These are phyloP conservation scores for Schizothecium vesticola DNA, from an alignment of 495 filamentous ascomycete genomes.

Conservation along the genomic window DNA sequence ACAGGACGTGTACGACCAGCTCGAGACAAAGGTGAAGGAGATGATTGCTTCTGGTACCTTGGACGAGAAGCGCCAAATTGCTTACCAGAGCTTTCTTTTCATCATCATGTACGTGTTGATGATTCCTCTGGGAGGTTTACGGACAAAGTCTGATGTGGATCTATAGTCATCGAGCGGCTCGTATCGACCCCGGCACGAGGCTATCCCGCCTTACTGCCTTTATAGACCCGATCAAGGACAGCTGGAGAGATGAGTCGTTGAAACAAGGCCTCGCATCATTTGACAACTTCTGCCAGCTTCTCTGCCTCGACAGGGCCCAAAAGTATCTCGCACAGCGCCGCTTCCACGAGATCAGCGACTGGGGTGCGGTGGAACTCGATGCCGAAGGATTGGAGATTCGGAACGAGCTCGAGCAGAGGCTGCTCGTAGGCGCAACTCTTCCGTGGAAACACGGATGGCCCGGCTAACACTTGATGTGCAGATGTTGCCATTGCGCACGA, in stretches of 20 bases:
- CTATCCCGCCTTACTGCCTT: conserved; percentile 63
- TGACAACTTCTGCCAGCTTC: conserved; percentile 67
- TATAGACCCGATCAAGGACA: conserved; percentile 67
- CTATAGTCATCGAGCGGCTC: conserved; percentile 68
- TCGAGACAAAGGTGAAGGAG: conserved; percentile 77
- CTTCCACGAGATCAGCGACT: conserved; percentile 75
- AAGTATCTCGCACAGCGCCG: conserved; percentile 68
- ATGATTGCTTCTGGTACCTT: conserved; percentile 66
- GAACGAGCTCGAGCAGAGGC: conserved; percentile 64
- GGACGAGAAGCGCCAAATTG: conserved; percentile 65
- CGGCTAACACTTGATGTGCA: conserved; percentile 25
- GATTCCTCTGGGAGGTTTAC: neutral
- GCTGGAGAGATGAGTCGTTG: conserved; percentile 72
- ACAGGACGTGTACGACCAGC: conserved; percentile 73
- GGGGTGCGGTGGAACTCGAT: conserved; percentile 72
- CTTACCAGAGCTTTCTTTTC: conserved; percentile 74
- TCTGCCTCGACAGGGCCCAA: conserved; percentile 73
- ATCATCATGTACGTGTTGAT: conserved; percentile 67
- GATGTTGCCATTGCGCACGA: conserved; percentile 73
- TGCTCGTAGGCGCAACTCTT: conserved; percentile 45
- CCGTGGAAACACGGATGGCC: neutral
- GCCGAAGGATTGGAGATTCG: conserved; percentile 74
- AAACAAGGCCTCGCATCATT: conserved; percentile 67
- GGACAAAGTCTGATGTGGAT: neutral
- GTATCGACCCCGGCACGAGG: conserved; percentile 60